Percentiles rank a stretch among this genome's conserved stretches.
Evolutionary conservation across 352 stramenopile genomes (phyloP).

Genomic region (Phytopythium vexans): DNA sequence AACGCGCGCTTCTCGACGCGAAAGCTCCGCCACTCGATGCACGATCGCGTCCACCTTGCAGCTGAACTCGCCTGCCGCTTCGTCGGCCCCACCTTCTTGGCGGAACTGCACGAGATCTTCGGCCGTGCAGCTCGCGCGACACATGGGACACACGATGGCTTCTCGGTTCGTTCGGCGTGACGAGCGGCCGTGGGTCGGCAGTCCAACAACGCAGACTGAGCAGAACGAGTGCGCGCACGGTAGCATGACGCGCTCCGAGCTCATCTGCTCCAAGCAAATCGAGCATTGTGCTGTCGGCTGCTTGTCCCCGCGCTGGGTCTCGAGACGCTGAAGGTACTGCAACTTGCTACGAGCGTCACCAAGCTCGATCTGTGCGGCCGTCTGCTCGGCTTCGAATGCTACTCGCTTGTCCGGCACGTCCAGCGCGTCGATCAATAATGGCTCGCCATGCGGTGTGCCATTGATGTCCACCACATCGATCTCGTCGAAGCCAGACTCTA

Average conservation of each 20-base stretch:
- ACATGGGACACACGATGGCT: slow-evolving; percentile 55
- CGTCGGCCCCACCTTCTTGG: too few relatives aligned
- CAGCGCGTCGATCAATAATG: slow-evolving; percentile 50
- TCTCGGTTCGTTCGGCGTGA: slow-evolving; percentile 3
- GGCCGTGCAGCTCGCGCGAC: slow-evolving; percentile 14
- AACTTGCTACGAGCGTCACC: slow-evolving; percentile 49
- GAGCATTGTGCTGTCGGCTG: slow-evolving; percentile 29
- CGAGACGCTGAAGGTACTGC: slow-evolving; percentile 57
- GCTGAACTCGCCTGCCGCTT: slow-evolving; percentile 35
- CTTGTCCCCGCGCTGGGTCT: slow-evolving; percentile 12
- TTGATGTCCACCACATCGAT: slow-evolving; percentile 28
- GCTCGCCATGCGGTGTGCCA: slow-evolving; percentile 27
- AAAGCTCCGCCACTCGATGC: slow-evolving; percentile 38
- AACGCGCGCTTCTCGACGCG: slow-evolving; percentile 47
- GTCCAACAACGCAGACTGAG: slow-evolving; percentile 32
- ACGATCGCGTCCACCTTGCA: slow-evolving; percentile 74
- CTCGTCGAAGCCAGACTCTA: too few relatives aligned
- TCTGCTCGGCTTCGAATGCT: slow-evolving; percentile 45
- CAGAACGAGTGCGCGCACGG: slow-evolving; percentile 88
- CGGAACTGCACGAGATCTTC: too few relatives aligned
- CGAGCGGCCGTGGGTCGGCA: slow-evolving; percentile 18
- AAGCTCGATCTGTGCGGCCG: slow-evolving; percentile 37
- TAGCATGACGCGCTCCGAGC: slow-evolving; percentile 63
- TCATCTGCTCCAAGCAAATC: slow-evolving; percentile 78
- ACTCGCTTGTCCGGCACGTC: slow-evolving; percentile 38